phyloP scores from a whole-genome alignment of 2,329 filamentous ascomycete genomes.

The Aureobasidium sp. region DNA sequence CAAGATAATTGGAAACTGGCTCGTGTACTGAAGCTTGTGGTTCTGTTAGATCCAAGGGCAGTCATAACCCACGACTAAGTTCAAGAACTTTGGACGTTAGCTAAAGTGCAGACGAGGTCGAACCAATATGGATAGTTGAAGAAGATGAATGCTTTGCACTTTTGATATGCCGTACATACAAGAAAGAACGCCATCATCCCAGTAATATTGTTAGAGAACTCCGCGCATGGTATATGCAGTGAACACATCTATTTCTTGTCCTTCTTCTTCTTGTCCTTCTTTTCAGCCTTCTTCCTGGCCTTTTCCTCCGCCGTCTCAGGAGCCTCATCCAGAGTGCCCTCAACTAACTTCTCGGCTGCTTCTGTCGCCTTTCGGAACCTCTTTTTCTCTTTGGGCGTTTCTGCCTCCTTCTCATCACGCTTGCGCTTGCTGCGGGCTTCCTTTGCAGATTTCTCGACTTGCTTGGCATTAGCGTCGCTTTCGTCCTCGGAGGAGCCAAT shows the following conservation, averaged over 20 bases:
- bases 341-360: conserved; percentile 14
- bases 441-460: conserved; percentile 18
- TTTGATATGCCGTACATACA: conserved; percentile 4
- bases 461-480: conserved; percentile 23
- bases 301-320: conserved; percentile 26
- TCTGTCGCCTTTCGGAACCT: conserved; percentile 26
- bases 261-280: conserved; percentile 25
- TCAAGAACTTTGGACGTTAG: no score
- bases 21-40: no score
- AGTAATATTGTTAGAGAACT: neutral
- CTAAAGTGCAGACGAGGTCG: neutral
- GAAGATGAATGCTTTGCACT: neutral
- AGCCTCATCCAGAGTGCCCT: conserved; percentile 14
- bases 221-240: neutral
- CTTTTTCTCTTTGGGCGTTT: conserved; percentile 31
- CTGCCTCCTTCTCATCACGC: conserved; percentile 26
- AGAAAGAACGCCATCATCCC: neutral
- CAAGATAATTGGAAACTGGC: no score
- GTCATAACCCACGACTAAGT: no score
- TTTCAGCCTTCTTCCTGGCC: conserved; percentile 29
- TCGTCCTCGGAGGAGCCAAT: conserved; percentile 37
- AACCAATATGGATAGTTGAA: neutral
- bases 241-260: conserved; percentile 14
- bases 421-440: conserved; percentile 30
- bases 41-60: no score